Evolutionary conservation across 2,329 filamentous ascomycete genomes (phyloP).

Genomic region (Lecanicillium sp.): DNA sequence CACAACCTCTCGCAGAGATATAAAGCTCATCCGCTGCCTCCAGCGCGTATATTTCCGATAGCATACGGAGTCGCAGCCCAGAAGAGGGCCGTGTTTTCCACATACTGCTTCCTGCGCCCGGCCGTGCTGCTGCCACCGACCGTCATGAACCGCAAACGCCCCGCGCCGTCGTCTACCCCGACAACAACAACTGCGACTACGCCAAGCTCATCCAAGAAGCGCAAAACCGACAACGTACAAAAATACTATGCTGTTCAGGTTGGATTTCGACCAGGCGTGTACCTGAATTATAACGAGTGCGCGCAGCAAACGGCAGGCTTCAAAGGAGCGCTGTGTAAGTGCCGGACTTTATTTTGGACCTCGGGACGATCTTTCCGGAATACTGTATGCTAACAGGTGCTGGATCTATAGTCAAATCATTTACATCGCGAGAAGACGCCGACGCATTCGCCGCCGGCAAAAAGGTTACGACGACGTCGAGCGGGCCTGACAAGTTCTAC

Average conservation of each 20-base stretch:
- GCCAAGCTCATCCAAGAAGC: slow-evolving; percentile 31
- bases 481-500: slow-evolving; percentile 45
- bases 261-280: slow-evolving; percentile 53
- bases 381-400: slow-evolving; percentile 2
- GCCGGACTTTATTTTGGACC: background rate
- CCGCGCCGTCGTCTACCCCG: slow-evolving; percentile 11
- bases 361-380: too few relatives aligned
- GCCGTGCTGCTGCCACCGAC: background rate
- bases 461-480: slow-evolving; percentile 26
- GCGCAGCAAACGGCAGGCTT: slow-evolving; percentile 53
- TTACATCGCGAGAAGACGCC: slow-evolving; percentile 66
- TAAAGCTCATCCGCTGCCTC: too few relatives aligned
- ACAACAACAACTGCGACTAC: slow-evolving; percentile 10
- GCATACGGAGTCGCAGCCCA: too few relatives aligned
- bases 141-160: slow-evolving; percentile 23
- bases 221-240: slow-evolving; percentile 37
- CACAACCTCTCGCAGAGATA: too few relatives aligned
- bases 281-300: slow-evolving; percentile 53
- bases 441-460: slow-evolving; percentile 65
- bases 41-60: too few relatives aligned
- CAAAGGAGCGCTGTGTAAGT: slow-evolving; percentile 61
- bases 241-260: slow-evolving; percentile 59
- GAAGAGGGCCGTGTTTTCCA: too few relatives aligned
- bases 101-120: too few relatives aligned
- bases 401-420: slow-evolving; percentile 63